phyloP scores from a whole-genome alignment of 2,329 filamentous ascomycete species.

The Trichoderma sp. region DNA sequence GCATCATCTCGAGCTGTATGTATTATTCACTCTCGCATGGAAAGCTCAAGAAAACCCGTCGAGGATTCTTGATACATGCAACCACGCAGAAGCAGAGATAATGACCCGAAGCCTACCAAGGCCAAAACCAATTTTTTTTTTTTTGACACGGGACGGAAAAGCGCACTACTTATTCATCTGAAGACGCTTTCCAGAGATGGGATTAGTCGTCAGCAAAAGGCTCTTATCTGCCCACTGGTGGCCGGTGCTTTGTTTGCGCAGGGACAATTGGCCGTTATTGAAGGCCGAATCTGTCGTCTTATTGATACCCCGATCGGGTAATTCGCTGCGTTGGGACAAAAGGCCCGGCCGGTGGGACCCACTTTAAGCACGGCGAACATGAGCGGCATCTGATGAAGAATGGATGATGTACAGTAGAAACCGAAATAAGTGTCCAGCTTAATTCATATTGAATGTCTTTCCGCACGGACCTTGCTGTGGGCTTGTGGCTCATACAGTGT shows the following conservation, averaged over 20 bases:
- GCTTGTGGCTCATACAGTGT: too few relatives aligned
- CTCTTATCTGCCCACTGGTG: not conserved
- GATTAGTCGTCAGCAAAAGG: not conserved
- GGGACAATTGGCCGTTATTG: constrained; percentile 26
- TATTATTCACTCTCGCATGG: not conserved
- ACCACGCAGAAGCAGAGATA: not conserved
- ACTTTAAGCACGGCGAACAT: not conserved
- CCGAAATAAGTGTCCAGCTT: not conserved
- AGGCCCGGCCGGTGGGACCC: not conserved
- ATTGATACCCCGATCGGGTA: constrained; percentile 25
- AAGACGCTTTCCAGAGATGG: not conserved
- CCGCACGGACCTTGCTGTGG: too few relatives aligned
- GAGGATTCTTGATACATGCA: not conserved
- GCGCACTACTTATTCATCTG: not conserved
- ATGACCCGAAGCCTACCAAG: not conserved
- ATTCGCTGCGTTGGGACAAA: not conserved
- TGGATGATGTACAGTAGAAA: not conserved
- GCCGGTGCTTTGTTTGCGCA: not conserved
- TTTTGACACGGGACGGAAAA: not conserved
- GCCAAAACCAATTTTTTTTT: not conserved
- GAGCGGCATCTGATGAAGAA: not conserved
- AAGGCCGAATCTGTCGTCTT: constrained; percentile 17
- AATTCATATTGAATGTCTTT: too few relatives aligned
- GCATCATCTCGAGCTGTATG: not conserved
- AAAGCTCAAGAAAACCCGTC: not conserved